Percentiles rank a stretch among this genome's conserved stretches.
These are phyloP conservation scores for Ambrosia artemisiifolia DNA, from an alignment of 129 eudicot genomes.

Conservation along the genomic window DNA sequence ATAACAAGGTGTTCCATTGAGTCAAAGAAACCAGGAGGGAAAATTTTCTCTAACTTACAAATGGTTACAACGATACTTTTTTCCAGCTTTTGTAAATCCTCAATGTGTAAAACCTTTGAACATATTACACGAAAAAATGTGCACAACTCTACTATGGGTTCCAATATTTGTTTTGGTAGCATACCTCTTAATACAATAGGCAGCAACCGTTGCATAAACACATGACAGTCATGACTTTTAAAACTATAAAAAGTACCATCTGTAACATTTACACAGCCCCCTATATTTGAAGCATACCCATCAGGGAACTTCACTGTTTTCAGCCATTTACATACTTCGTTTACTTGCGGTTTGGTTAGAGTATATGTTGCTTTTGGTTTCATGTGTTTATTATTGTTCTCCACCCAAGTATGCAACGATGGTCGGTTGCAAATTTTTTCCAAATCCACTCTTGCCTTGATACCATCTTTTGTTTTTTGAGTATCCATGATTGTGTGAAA, in stretches of 20 bases:
- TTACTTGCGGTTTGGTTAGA: neutral
- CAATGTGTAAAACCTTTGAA: too few relatives aligned
- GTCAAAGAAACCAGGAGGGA: neutral
- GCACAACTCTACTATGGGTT: too few relatives aligned
- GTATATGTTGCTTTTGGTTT: neutral
- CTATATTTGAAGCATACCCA: too few relatives aligned
- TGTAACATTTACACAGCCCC: too few relatives aligned
- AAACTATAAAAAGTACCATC: neutral
- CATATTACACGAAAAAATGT: too few relatives aligned
- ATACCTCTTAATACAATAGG: too few relatives aligned
- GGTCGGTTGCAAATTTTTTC: neutral
- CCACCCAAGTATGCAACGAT: neutral
- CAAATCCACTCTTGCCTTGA: neutral
- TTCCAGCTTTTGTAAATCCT: too few relatives aligned
- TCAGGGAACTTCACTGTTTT: too few relatives aligned
- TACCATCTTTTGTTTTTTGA: neutral
- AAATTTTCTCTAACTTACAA: neutral
- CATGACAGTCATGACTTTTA: neutral
- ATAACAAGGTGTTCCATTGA: neutral
- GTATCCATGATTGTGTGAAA: too few relatives aligned
- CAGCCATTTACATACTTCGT: neutral
- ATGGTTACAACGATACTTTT: neutral
- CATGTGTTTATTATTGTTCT: neutral
- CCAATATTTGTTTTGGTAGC: too few relatives aligned
- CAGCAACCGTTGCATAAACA: too few relatives aligned